Evolutionary conservation across 352 stramenopile species (phyloP).

Genomic region (Phytopythium boreale): DNA sequence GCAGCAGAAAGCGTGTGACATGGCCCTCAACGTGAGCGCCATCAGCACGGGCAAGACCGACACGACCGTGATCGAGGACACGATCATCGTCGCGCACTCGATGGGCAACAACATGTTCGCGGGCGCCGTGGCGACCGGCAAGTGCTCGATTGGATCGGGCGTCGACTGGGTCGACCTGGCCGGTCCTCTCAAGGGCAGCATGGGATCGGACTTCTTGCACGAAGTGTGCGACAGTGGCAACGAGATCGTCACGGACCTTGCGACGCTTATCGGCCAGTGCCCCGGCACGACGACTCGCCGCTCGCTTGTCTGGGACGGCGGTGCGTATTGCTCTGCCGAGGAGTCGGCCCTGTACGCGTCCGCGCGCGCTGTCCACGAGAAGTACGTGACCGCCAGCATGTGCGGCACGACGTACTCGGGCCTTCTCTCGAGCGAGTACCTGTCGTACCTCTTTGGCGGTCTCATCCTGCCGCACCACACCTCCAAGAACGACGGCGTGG

Average conservation of each 20-base stretch:
- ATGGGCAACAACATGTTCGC: slow-evolving; percentile 57
- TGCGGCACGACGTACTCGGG: slow-evolving; percentile 39
- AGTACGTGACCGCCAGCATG: slow-evolving; percentile 34
- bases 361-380: slow-evolving; percentile 25
- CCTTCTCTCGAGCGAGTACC: slow-evolving; percentile 35
- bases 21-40: slow-evolving; percentile 24
- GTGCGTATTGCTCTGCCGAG: slow-evolving; percentile 19
- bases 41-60: slow-evolving; percentile 10
- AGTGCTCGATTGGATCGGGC: slow-evolving; percentile 35
- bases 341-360: slow-evolving; percentile 26
- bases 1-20: slow-evolving; percentile 35
- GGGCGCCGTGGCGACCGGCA: slow-evolving; percentile 33
- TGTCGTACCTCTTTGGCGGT: slow-evolving; percentile 24
- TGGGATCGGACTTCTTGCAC: slow-evolving; percentile 42
- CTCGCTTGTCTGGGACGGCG: slow-evolving; percentile 39
- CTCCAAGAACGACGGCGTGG: slow-evolving; percentile 52
- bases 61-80: slow-evolving; percentile 36
- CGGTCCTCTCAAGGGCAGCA: slow-evolving; percentile 43
- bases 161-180: slow-evolving; percentile 35
- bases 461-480: slow-evolving; percentile 41
- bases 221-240: slow-evolving; percentile 26
- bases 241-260: slow-evolving; percentile 19
- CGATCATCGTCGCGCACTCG: slow-evolving; percentile 53
- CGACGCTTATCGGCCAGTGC: slow-evolving; percentile 36
- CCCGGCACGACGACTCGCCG: slow-evolving; percentile 26